Base-by-base conservation (phyloP, 2,329 filamentous ascomycete genomes). In the Apiospora aurea region DNA sequence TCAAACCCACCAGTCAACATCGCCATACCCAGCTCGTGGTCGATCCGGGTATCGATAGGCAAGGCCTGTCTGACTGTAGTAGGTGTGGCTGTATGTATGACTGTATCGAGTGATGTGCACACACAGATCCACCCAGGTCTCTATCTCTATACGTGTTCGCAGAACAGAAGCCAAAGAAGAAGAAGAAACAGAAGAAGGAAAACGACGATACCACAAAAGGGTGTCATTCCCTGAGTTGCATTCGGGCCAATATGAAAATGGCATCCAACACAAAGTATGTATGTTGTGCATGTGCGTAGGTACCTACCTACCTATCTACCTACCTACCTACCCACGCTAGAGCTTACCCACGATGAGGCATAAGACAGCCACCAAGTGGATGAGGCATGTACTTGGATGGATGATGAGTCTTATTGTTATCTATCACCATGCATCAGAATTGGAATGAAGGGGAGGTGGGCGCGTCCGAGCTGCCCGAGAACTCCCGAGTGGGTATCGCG, bases 381-480 rank as follows among this genome's bases (percentile, higher is more conserved):
- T 64, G 57, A 64, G 57, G 57, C 57, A 64, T 64, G 41, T 64
- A 41, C 13, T 64, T 21, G 10, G 57, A 24, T 41, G n/a, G 57
- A 64, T 41, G 34, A 64, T 38, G 34, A 38, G 34, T 38, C 34
- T 38, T 38, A 38, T 38, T 38, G 34, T 5, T 8, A 29, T 21
- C 53, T 38, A 11, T 21, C 16, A n/a, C 11, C 53, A 61, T 29
- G 34, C 51, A 29, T 16, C 24, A 29, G n/a, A 11, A 51, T 26
- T 51, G 49, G 1, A 51, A 26, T n/a, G 44, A 51, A n/a, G 26
- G 49, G 49, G 24, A 51, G 51, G 26, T 57, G 51, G 13, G 57
- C 57, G 13, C 57, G 21, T 34, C 57, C 21, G 57, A 64, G 57
- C 34, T 64, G 57, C 57, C 57, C 57, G 57, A 64, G 29, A 64